A percentile compares a stretch with the other conserved stretches of the same genome.
Evolutionary conservation across 306 rosid genomes (phyloP).

Genomic region (Citrullus mucosospermus): DNA sequence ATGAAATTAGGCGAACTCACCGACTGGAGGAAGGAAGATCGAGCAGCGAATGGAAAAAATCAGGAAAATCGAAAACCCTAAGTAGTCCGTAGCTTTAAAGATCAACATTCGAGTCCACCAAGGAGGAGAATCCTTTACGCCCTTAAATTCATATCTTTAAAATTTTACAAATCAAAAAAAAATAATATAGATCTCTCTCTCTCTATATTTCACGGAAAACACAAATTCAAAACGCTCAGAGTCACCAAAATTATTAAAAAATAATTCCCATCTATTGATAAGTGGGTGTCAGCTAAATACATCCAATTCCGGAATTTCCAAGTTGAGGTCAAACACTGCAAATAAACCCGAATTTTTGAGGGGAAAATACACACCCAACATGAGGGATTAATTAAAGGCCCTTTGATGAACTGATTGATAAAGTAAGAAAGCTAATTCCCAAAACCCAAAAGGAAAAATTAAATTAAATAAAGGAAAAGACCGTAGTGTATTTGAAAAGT

Average conservation of each 20-base stretch:
- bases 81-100: conserved; percentile 19
- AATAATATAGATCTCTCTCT: neutral
- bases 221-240: conserved; percentile 8
- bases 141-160: conserved; percentile 23
- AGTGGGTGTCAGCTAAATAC: conserved; percentile 8
- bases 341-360: neutral
- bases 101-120: conserved; percentile 25
- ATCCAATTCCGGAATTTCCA: conserved; percentile 2
- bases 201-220: neutral
- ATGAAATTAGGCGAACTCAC: conserved; percentile 10
- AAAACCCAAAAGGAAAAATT: neutral
- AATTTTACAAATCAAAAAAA: neutral
- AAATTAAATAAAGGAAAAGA: neutral
- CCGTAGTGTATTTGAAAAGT: neutral
- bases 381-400: conserved; percentile 9
- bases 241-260: conserved; percentile 3
- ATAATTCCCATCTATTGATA: conserved; percentile 7
- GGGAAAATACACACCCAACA: neutral
- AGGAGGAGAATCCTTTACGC: conserved; percentile 34
- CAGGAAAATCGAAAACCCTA: conserved; percentile 22
- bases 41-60: conserved; percentile 20
- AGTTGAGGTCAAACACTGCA: neutral
- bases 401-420: conserved; percentile 11
- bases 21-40: conserved; percentile 21
- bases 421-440: neutral